phyloP scores from a whole-genome alignment of 495 filamentous ascomycete genomes.

The Xylaria acuta region DNA sequence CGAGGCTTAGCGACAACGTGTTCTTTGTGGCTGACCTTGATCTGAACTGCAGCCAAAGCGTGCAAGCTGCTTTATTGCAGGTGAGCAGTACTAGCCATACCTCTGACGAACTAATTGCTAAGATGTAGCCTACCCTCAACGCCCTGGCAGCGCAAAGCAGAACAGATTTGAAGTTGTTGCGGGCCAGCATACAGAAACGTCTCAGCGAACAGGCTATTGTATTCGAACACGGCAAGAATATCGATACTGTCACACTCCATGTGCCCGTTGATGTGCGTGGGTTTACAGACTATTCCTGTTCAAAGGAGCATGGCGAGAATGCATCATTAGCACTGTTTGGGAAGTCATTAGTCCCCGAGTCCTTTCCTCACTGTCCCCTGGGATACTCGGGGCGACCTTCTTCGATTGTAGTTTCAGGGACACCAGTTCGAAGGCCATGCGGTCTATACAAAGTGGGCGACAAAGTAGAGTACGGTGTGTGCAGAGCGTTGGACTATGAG shows the following conservation, averaged over 20 bases:
- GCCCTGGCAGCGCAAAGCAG: conserved; percentile 76
- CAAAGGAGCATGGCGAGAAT: conserved; percentile 75
- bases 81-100: conserved; percentile 6
- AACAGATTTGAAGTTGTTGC: conserved; percentile 65
- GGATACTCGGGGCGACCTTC: conserved; percentile 77
- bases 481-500: conserved; percentile 71
- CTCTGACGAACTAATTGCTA: conserved; percentile 66
- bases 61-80: conserved; percentile 21
- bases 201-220: conserved; percentile 55
- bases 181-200: conserved; percentile 69
- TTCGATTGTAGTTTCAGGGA: conserved; percentile 73
- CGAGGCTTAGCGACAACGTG: conserved; percentile 72
- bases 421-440: conserved; percentile 66
- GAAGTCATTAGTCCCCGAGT: conserved; percentile 68
- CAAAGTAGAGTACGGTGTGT: conserved; percentile 60
- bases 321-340: conserved; percentile 63
- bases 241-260: conserved; percentile 63
- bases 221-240: conserved; percentile 62
- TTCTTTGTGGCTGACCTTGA: conserved; percentile 68
- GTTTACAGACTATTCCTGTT: conserved; percentile 85
- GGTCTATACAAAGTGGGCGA: conserved; percentile 61
- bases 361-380: conserved; percentile 77
- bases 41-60: conserved; percentile 33
- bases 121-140: conserved; percentile 67
- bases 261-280: conserved; percentile 77